Base-by-base conservation (phyloP, 345 rosid genomes). In the Dimocarpus longan region DNA sequence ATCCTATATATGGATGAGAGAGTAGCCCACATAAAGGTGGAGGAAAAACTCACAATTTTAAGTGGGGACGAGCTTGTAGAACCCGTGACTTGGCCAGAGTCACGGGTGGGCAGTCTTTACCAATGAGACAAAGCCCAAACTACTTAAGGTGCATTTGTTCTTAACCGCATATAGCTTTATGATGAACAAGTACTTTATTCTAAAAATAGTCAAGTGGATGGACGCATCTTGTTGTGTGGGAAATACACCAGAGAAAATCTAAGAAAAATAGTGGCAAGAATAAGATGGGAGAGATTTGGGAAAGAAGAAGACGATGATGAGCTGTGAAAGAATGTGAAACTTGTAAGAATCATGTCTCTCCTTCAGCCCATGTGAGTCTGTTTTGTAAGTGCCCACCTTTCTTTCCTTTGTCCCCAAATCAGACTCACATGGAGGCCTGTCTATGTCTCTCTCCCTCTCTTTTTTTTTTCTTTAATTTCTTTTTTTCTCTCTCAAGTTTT, bases 351-450 rank as follows among this genome's bases (percentile, higher is more conserved):
- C 72, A 77, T 81, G 82, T 57, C 76, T 62, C 78, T 26, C 24
- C 63, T 62, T 40, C 7, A 48, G 5, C 78, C 87, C 87, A 84
- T 80, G 87, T 82, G 89, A 79, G 52, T n/a, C 48, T 74, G 69
- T 16, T 81, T 60, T 83, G 75, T 16, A 74, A 79, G 78, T 66
- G 63, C 74, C 85, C 81, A 78, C 79, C 77, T 72, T 75, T 44
- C 63, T 72, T 86, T 78, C 69, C 85, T 75, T 80, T 87, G 84
- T 80, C 82, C 71, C 83, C 83, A 74, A 87, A 80, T 80, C 85
- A 80, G 54, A 80, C 75, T 82, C 87, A 86, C 89, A 84, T 84
- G 89, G 81, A 73, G 57, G 67, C 48, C 40, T 74, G 43, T 43
- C 46, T 70, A 50, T 62, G 79, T 68, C 76, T 54, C 70, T 37